phyloP scores from a whole-genome alignment of 2,329 filamentous ascomycete species.

The Sporothrix brasiliensis region DNA sequence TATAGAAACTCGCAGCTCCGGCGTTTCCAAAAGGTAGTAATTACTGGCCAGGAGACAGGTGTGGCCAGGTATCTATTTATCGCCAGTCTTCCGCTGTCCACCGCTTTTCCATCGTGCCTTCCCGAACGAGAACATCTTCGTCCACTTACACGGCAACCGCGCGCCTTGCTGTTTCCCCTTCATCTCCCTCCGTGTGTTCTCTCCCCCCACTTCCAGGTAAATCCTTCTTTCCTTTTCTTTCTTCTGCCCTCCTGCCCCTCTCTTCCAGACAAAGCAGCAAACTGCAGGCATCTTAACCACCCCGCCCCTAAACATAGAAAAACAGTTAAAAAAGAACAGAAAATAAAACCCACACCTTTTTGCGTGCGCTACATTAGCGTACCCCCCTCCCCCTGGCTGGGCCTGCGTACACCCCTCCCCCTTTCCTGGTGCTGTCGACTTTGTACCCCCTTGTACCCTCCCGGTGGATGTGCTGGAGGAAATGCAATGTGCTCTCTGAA shows the following conservation, averaged over 20 bases:
- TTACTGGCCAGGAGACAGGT: conserved; percentile 4
- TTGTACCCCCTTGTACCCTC: conserved; percentile 36
- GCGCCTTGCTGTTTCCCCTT: conserved; percentile 28
- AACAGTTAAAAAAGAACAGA: too few relatives aligned
- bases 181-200: conserved; percentile 22
- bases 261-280: conserved; percentile 1
- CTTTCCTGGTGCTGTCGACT: conserved; percentile 30
- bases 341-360: conserved; percentile 5
- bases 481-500: conserved; percentile 28
- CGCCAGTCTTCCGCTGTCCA: conserved; percentile 14
- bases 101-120: conserved; percentile 26
- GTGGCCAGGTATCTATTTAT: neutral
- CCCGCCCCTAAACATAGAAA: neutral
- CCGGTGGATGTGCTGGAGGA: conserved; percentile 29
- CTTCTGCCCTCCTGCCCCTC: conserved; percentile 6
- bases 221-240: neutral
- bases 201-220: conserved; percentile 23
- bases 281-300: conserved; percentile 10
- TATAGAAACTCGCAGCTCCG: neutral
- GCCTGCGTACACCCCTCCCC: conserved; percentile 23
- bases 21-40: neutral
- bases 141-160: conserved; percentile 34
- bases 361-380: neutral
- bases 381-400: conserved; percentile 22
- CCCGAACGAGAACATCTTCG: conserved; percentile 20